Evolutionary conservation across 257 asterid genomes (phyloP), one percentile per base, ranked within the genome.

Genomic region (Solanum infundibuliforme): DNA sequence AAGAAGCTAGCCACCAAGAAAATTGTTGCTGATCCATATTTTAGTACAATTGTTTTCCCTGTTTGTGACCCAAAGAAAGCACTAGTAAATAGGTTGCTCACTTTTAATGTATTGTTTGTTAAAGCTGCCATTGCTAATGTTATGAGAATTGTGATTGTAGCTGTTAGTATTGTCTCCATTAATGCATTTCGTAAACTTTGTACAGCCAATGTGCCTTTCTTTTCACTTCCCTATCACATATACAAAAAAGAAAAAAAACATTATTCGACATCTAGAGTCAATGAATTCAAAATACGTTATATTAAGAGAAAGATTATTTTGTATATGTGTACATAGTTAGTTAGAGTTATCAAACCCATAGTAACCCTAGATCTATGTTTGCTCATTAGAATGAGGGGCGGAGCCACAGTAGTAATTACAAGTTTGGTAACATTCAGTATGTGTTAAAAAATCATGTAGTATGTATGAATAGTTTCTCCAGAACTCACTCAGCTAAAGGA

Each of bases 121-220:
- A 96, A 93, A 7, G 99, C 97, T 0, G 94, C 97, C 18, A 96
- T 87, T 48, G 93, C 88, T 29, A 93, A 2, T 4, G 89, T 92
- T 58, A 95, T 87, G 81, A 95, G 36, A 43, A 92, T 68, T 6
- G 98, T 95, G 86, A 94, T 43, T 8, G 96, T 90, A 79, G 96
- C 98, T 5, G 94, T 93, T 41, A 96, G 93, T 74, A 95, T 96
- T 2, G 98, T 86, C 69, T 77, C 92, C 99, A 96, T 96, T 14
- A 96, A 87, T 7, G 94, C 89, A 92, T 96, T 96, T 55, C 99
- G 90, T 85, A 95, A 86, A 92, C 98, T 96, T 85, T 96, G 98
- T 0, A 96, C 96, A 0, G 94, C 98, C 18, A 96, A 77, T 94
- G 87, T 95, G 1, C 95, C 98, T 91, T 93, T 93, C 87, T 94